Evolutionary conservation across 2,329 filamentous ascomycete genomes (phyloP), one percentile per base, ranked within the genome.

Genomic region (Fusarium sp.): DNA sequence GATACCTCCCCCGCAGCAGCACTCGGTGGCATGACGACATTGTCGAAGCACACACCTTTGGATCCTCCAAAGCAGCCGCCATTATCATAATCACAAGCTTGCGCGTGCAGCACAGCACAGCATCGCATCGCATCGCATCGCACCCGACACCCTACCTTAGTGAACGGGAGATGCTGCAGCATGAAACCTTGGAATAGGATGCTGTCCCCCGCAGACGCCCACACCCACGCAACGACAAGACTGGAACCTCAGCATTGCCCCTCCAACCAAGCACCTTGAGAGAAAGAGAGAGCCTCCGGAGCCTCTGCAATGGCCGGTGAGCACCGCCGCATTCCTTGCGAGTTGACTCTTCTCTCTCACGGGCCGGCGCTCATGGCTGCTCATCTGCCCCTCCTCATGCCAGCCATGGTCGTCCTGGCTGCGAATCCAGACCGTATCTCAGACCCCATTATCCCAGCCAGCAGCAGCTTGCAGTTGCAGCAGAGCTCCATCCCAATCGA

Each of bases 11-110:
- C 65, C 71, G 47, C 62, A 67, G 61, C 75, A 74, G 70, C 63
- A 47, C 33, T 69, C 71, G 73, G 73, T 75, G 38, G 52, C 66
- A 76, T 77, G 76, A 78, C 76, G 76, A 78, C 76, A 77, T 77
- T 71, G 68, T 71, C 73, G 67, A 71, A 56, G 43, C 43, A 45
- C 68, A 77, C 69, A 66, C 65, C 33, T 61, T 50, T 58, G 47
- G 43, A 40, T 61, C 32, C 54, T 57, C 37, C 25, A 62, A 27
- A 58, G n/a, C 33, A 58, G 56, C 60, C 17, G 45, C 60, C 20
- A 52, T 50, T 4, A 67, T 37, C 20, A 52, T 50, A 6, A 67
- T 37, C 33, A 35, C 35, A 61, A 64, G 33, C 68, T 65, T 64
- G 57, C 17, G 32, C 14, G 40, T 60, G 45, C 61, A 61, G 35